Conservation (phyloP, 2,329 filamentous ascomycete genomes). For the Aspergillus fumigatus region DNA sequence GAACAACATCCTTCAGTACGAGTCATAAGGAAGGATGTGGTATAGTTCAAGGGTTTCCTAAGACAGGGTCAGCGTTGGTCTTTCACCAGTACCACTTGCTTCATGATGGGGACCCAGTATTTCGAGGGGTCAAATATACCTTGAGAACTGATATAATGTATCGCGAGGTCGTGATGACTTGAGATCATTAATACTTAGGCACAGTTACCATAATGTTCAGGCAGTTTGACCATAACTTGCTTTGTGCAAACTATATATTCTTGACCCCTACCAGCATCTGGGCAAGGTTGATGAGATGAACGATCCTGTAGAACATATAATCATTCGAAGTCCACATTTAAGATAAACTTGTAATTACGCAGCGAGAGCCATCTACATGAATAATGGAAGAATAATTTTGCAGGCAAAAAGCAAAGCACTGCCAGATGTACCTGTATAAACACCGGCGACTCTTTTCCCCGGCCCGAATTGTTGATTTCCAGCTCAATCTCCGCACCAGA, state of each 20-base stretch:
- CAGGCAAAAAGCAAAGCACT: neutral
- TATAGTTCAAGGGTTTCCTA: conserved; percentile 44
- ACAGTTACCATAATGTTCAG: neutral
- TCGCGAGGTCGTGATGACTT: neutral
- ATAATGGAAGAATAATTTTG: neutral
- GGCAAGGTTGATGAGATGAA: neutral
- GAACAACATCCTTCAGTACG: conserved; percentile 51
- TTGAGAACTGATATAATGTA: conserved; percentile 56
- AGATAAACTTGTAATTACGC: neutral
- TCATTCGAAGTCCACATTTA: too few species aligned
- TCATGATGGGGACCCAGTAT: conserved; percentile 53
- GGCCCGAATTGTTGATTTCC: conserved; percentile 1
- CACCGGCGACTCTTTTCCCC: conserved; percentile 5
- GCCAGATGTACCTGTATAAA: neutral
- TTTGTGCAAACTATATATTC: neutral
- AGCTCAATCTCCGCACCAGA: neutral
- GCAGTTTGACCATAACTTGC: neutral
- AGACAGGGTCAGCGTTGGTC: conserved; percentile 49
- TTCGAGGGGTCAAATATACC: conserved; percentile 51
- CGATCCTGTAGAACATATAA: neutral
- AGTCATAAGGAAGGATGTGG: conserved; percentile 27
- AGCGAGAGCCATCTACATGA: neutral
- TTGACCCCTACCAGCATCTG: neutral
- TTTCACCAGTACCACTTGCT: conserved; percentile 53
- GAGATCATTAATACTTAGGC: neutral